Evolutionary conservation across 768 basidiomycete species (phyloP), one percentile per base, ranked within the genome.

Genomic region (Hirschioporus abietinus): DNA sequence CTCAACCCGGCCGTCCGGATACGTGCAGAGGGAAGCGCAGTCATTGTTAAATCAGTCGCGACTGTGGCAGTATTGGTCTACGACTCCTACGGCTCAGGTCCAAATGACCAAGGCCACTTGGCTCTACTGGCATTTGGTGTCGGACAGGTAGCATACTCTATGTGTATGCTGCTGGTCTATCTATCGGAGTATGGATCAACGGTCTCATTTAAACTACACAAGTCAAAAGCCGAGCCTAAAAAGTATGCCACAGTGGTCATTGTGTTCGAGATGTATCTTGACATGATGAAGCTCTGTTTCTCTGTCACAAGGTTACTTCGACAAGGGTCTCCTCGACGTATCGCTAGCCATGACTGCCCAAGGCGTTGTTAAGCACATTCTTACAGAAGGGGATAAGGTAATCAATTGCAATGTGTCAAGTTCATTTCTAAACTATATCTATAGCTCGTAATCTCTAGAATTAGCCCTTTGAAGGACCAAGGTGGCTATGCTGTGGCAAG

Each of bases 351-450:
- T 99, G 87, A 95, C 94, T 24, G 82, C 82, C 0, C 97, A 99
- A 74, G 94, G 92, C 0, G 69, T 97, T 1, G 82, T 98, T 69
- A 99, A 99, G 75, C 97, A 99, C 75, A 85, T 98, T 69, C 80
- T 99, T 27, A 99, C 96, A 0, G 97, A 99, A 73, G 95, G 93
- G 3, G 97, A 99, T 76, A 94, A 97, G 72, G 79, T 99, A 59
- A 84, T 96, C 12, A 82, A 83, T 3, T 76, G 4, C 20, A 20
- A 6, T 52, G 42, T 15, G 69, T 80, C 10, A 78, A 27, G 80
- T 83, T 70, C 80, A 83, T 81, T 18, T 77, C 78, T 64, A 82
- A 82, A 61, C 24, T 9, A 3, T 24, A 12, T 17, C 23, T 34
- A 12, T 17, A 61, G 60, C 30, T 61, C 25, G 60, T 61, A 12